Evolutionary conservation across 2,329 filamentous ascomycete genomes (phyloP).

Genomic region (Cryphonectria nitschkei): DNA sequence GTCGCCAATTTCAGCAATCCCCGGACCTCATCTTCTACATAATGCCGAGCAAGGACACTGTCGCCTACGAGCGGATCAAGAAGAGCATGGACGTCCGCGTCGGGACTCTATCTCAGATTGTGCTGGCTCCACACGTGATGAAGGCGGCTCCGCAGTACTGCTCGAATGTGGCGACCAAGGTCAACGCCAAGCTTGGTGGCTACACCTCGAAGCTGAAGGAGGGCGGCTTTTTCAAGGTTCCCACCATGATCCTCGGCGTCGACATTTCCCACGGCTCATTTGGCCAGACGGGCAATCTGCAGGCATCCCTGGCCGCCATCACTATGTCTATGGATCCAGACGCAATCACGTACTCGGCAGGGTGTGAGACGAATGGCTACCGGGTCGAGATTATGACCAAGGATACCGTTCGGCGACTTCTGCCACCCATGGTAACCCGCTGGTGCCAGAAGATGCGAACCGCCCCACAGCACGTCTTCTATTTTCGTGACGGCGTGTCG

Average conservation of each 20-base stretch:
- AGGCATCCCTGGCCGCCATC: constrained; percentile 81
- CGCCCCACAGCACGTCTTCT: constrained; percentile 77
- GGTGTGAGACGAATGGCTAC: constrained; percentile 80
- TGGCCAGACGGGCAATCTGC: constrained; percentile 52
- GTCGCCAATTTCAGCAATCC: constrained; percentile 54
- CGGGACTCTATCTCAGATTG: constrained; percentile 80
- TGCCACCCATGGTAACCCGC: constrained; percentile 63
- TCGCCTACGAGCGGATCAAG: constrained; percentile 84
- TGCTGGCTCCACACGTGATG: constrained; percentile 71
- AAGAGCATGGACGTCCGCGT: constrained; percentile 84
- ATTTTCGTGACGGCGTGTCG: constrained; percentile 90
- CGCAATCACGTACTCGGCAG: constrained; percentile 76
- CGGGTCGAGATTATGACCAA: constrained; percentile 78
- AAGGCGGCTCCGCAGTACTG: constrained; percentile 81
- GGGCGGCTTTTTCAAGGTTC: constrained; percentile 48
- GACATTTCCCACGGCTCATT: constrained; percentile 87
- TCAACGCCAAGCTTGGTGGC: constrained; percentile 94
- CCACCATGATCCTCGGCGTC: constrained; percentile 85
- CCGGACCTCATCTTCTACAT: constrained; percentile 84
- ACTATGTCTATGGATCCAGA: constrained; percentile 77
- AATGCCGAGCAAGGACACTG: constrained; percentile 70
- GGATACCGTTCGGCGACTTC: constrained; percentile 66
- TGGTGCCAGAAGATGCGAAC: constrained; percentile 66
- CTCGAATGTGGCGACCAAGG: constrained; percentile 94
- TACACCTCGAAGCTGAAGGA: constrained; percentile 60